phyloP scores from a whole-genome alignment of 176 grass and related monocot genomes.

The Eragrostis curvula region DNA sequence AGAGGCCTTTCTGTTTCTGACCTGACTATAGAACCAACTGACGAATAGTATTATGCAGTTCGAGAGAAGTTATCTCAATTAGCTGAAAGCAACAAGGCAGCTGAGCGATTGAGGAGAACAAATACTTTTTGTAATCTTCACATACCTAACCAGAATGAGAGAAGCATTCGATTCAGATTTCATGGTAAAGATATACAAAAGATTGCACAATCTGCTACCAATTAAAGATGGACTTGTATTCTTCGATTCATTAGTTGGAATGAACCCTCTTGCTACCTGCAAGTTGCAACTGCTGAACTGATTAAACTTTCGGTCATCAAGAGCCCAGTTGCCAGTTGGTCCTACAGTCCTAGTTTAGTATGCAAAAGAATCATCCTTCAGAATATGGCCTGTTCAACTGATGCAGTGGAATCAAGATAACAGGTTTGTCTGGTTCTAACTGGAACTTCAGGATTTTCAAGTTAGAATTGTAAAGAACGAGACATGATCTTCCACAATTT shows the following conservation, averaged over 20 bases:
- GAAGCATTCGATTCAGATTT: neutral
- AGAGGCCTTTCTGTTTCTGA: conserved; percentile 34
- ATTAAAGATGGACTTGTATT: neutral
- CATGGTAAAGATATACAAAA: neutral
- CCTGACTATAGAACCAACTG: conserved; percentile 6
- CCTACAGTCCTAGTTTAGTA: conserved; percentile 5
- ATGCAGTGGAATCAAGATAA: neutral
- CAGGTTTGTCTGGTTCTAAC: neutral
- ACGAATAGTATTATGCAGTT: conserved; percentile 18
- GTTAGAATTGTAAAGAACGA: neutral
- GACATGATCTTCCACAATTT: neutral
- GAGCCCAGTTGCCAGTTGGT: conserved; percentile 8
- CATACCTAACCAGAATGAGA: neutral
- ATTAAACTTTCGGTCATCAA: neutral
- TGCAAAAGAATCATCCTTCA: neutral
- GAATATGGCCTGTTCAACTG: neutral
- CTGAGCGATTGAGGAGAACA: neutral
- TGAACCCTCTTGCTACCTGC: neutral
- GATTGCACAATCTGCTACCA: neutral
- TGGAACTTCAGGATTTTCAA: neutral
- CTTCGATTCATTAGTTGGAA: neutral
- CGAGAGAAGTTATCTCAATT: conserved; percentile 15
- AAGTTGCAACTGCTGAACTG: neutral
- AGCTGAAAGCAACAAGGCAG: conserved; percentile 3
- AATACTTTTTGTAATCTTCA: neutral